phyloP scores from a whole-genome alignment of 2,329 filamentous ascomycete species.

The Colletotrichum kahawae region DNA sequence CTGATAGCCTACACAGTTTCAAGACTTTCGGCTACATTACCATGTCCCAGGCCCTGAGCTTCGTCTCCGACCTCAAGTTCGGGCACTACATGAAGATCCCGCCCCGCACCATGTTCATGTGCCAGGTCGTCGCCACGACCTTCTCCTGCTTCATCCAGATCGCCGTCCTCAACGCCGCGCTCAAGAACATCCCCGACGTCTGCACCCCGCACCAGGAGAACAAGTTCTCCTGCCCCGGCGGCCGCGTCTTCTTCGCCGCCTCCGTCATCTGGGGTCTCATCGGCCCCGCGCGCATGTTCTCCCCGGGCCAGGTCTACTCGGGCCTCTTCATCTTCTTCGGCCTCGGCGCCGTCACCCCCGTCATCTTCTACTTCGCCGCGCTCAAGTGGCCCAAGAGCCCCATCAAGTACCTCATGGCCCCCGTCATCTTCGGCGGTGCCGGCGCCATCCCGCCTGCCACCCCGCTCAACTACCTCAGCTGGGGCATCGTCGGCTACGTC shows the following conservation, averaged over 20 bases:
- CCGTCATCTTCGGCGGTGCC: constrained; percentile 66
- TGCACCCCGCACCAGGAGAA: constrained; percentile 63
- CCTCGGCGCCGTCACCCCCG: constrained; percentile 57
- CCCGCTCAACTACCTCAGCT: constrained; percentile 76
- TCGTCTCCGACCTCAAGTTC: constrained; percentile 71
- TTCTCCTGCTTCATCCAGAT: constrained; percentile 72
- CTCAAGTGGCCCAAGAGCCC: constrained; percentile 57
- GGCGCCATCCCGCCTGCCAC: constrained; percentile 68
- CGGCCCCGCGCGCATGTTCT: constrained; percentile 68
- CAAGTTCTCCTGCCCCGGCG: constrained; percentile 68
- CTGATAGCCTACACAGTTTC: constrained; percentile 47
- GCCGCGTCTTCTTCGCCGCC: constrained; percentile 68
- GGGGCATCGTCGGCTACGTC: constrained; percentile 72
- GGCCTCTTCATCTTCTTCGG: constrained; percentile 65
- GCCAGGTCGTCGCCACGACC: constrained; percentile 69
- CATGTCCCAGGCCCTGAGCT: constrained; percentile 69
- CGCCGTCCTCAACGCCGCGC: constrained; percentile 65
- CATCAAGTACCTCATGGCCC: constrained; percentile 61
- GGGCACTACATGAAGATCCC: constrained; percentile 78
- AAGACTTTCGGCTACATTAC: constrained; percentile 69
- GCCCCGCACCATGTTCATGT: constrained; percentile 69
- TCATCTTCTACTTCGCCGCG: constrained; percentile 55
- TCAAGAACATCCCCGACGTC: constrained; percentile 65
- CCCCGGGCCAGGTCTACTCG: constrained; percentile 65
- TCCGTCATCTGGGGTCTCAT: constrained; percentile 73